phyloP scores from a whole-genome alignment of 495 filamentous ascomycete species.

The Clohesyomyces aquaticus region DNA sequence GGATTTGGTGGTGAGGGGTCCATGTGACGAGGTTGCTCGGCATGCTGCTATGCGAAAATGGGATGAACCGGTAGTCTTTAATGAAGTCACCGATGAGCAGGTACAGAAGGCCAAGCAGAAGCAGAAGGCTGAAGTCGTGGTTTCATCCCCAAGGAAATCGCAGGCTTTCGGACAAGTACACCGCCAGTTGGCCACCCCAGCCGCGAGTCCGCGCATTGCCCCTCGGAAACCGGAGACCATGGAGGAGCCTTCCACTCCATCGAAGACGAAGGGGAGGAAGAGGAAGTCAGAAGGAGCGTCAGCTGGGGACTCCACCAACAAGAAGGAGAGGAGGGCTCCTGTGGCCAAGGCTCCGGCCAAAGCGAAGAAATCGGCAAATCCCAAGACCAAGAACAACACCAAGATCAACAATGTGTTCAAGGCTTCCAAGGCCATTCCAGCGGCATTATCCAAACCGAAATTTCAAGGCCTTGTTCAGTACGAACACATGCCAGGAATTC shows the following conservation, averaged over 20 bases:
- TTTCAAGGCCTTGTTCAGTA: not conserved
- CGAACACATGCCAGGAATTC: not conserved
- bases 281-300: conserved; percentile 6
- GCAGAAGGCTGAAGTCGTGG: conserved; percentile 19
- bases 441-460: not conserved
- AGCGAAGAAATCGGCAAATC: conserved; percentile 5
- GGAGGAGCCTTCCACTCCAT: conserved; percentile 6
- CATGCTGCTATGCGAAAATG: conserved; percentile 73
- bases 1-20: conserved; percentile 84
- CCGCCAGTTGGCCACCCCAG: conserved; percentile 29
- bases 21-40: conserved; percentile 84
- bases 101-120: conserved; percentile 31
- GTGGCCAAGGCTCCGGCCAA: not conserved
- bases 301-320: not conserved
- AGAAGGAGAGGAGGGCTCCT: conserved; percentile 3
- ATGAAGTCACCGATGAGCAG: conserved; percentile 50
- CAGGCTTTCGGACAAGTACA: conserved; percentile 21
- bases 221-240: conserved; percentile 17
- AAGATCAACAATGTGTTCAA: conserved; percentile 15
- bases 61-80: conserved; percentile 64
- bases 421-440: not conserved
- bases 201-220: conserved; percentile 18
- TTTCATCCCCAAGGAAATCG: conserved; percentile 28
- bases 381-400: conserved; percentile 16
- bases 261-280: conserved; percentile 3